Conservation (phyloP, 257 asterid species). For the Nicotiana undulata region DNA sequence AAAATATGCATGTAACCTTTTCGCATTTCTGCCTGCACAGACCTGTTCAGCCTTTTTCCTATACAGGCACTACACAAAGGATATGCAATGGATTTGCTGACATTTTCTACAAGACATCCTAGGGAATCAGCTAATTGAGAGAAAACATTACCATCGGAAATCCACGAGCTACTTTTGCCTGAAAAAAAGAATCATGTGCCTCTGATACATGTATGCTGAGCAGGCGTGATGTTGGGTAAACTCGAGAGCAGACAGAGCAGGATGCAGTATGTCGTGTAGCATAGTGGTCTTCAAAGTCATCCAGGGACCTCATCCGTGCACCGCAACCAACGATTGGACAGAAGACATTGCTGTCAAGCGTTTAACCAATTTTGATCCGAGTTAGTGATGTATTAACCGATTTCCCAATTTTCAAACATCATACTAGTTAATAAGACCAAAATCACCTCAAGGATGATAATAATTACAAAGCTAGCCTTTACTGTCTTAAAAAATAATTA, state of each 20-base stretch:
- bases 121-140: not conserved
- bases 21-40: not conserved
- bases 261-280: slow-evolving; percentile 82
- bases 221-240: slow-evolving; percentile 81
- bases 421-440: not conserved
- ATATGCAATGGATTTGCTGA: not conserved
- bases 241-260: slow-evolving; percentile 89
- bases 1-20: not conserved
- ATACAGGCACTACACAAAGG: not conserved
- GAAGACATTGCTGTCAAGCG: slow-evolving; percentile 33
- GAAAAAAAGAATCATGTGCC: slow-evolving; percentile 90
- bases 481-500: not conserved
- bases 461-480: not conserved
- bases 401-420: not conserved
- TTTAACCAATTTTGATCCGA: not conserved
- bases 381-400: not conserved
- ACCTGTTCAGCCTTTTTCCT: not conserved
- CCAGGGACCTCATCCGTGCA: slow-evolving; percentile 52
- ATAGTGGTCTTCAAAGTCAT: slow-evolving; percentile 85
- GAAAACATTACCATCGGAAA: slow-evolving; percentile 55
- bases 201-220: slow-evolving; percentile 92
- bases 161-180: slow-evolving; percentile 93
- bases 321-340: slow-evolving; percentile 94
- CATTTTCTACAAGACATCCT: not conserved
- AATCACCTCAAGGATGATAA: not conserved